Evolutionary conservation across 2,329 filamentous ascomycete genomes (phyloP).

Genomic region (Immersiporthe knoxdaviesiana): DNA sequence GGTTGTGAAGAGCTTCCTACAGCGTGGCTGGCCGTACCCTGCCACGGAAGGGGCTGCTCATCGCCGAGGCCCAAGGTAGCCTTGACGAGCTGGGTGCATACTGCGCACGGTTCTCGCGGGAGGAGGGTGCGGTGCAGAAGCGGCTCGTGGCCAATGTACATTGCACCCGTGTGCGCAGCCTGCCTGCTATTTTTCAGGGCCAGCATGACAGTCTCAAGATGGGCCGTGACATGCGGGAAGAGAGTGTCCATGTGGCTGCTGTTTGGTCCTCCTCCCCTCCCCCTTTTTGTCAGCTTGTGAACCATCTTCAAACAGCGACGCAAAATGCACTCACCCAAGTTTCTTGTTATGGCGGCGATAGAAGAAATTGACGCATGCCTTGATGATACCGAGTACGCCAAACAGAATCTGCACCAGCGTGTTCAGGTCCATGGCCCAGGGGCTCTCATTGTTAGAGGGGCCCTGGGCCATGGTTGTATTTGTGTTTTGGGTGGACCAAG

Average conservation of each 20-base stretch:
- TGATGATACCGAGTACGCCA: slow-evolving; percentile 3
- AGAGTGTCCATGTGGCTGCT: not conserved
- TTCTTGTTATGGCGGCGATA: not conserved
- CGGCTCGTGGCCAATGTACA: no score
- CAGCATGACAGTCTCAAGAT: not conserved
- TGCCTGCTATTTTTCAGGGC: not conserved
- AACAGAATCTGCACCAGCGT: slow-evolving; percentile 15
- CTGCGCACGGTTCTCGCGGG: no score
- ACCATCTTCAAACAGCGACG: not conserved
- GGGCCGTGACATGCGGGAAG: not conserved
- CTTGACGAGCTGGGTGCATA: no score
- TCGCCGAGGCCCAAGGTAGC: no score
- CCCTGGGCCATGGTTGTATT: not conserved
- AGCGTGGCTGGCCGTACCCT: no score
- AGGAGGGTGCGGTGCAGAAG: no score
- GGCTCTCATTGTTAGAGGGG: not conserved
- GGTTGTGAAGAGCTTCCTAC: no score
- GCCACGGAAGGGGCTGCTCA: no score
- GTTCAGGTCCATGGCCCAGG: slow-evolving; percentile 20
- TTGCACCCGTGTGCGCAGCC: no score
- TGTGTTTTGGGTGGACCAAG: not conserved
- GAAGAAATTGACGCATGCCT: not conserved
- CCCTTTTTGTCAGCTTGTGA: not conserved
- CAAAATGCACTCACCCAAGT: not conserved
- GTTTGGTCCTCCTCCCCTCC: not conserved